These are phyloP conservation scores for Schwanniomyces etchellsii DNA, from an alignment of 1,139 yeast species.

Conservation along the genomic window DNA sequence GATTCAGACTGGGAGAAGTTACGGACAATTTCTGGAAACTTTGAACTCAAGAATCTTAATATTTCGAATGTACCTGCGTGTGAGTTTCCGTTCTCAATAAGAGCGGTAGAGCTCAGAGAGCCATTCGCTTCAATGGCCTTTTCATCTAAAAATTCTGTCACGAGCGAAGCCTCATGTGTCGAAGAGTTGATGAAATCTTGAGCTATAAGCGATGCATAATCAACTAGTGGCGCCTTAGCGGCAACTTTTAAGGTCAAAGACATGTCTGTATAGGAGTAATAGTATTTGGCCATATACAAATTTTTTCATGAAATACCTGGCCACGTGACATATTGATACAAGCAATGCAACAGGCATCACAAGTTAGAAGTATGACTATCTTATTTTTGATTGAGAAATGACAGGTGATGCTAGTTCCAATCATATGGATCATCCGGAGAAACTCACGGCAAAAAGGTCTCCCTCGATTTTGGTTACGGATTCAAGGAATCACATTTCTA, in stretches of 20 bases:
- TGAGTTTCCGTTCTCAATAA: constrained; percentile 37
- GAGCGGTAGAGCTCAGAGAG: constrained; percentile 25
- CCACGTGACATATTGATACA: background rate
- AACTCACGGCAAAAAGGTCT: constrained; percentile 80
- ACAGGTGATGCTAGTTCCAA: background rate
- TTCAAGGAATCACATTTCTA: constrained; percentile 54
- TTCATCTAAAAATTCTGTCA: constrained; percentile 64
- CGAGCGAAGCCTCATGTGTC: constrained; percentile 42
- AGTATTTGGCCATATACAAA: no score
- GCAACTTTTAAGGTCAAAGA: constrained; percentile 55
- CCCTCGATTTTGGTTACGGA: constrained; percentile 94
- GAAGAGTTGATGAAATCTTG: constrained; percentile 64
- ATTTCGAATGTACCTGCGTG: constrained; percentile 41
- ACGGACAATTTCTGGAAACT: constrained; percentile 36
- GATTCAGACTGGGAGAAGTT: constrained; percentile 32
- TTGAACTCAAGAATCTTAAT: constrained; percentile 39
- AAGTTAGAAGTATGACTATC: background rate
- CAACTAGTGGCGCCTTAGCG: constrained; percentile 78
- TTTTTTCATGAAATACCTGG: no score
- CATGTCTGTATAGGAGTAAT: no score
- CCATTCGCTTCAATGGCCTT: constrained; percentile 33
- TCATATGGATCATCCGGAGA: constrained; percentile 10
- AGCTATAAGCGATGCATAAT: constrained; percentile 77
- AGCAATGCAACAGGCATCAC: background rate
- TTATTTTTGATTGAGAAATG: no score